Percentiles rank a stretch among this genome's conserved stretches.
phyloP scores from a whole-genome alignment of 139 green algal species.

The Spirogloea muscicola region DNA sequence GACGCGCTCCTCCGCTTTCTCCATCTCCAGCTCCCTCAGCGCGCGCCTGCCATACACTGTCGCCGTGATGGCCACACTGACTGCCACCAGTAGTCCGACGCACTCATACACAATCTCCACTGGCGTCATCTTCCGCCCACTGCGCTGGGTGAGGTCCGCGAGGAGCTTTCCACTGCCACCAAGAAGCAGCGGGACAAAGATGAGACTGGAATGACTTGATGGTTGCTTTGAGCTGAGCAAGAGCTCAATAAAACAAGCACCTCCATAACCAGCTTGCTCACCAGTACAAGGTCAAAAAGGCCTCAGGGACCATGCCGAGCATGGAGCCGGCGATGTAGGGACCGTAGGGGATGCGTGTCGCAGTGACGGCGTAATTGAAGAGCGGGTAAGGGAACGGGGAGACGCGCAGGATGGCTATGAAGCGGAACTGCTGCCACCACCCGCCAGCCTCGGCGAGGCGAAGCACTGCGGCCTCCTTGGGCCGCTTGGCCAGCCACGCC shows the following conservation, averaged over 20 bases:
- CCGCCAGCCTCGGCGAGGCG: conserved; percentile 23
- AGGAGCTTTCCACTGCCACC: conserved; percentile 7
- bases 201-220: not conserved
- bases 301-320: conserved; percentile 7
- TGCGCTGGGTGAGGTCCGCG: not conserved
- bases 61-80: not conserved
- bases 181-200: not conserved
- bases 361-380: conserved; percentile 39
- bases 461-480: conserved; percentile 17
- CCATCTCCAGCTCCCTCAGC: conserved; percentile 14
- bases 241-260: not conserved
- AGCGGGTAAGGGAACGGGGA: conserved; percentile 32
- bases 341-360: conserved; percentile 18
- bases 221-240: not conserved
- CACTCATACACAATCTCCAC: conserved; percentile 13
- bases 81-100: conserved; percentile 5
- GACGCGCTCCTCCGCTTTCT: no score
- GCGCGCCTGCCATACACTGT: conserved; percentile 2
- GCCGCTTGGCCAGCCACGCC: conserved; percentile 29
- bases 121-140: conserved; percentile 1
- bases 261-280: conserved; percentile 10
- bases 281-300: conserved; percentile 33
- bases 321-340: conserved; percentile 33
- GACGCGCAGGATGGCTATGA: conserved; percentile 24
- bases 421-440: conserved; percentile 36